These are phyloP conservation scores for Achlya hypogyna DNA, from an alignment of 352 stramenopile species.

Conservation along the genomic window DNA sequence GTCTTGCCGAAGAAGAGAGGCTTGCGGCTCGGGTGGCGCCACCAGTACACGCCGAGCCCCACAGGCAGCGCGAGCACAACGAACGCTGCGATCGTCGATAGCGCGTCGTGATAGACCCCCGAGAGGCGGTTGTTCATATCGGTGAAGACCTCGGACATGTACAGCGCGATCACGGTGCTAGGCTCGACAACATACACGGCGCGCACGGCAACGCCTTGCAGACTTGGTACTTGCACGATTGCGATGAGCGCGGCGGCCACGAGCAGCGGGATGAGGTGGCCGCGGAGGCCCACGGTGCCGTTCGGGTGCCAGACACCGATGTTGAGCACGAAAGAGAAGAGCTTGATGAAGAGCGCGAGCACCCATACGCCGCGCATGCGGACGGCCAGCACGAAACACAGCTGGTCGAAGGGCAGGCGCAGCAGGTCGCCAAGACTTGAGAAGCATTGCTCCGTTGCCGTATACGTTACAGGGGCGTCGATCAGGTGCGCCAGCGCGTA, in stretches of 20 bases:
- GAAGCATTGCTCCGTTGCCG: constrained; percentile 28
- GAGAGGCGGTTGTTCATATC: neutral
- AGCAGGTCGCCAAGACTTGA: constrained; percentile 26
- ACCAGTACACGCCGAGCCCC: neutral
- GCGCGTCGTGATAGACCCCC: neutral
- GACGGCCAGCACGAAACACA: constrained; percentile 23
- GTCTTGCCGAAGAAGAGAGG: constrained; percentile 17
- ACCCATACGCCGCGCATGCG: constrained; percentile 47
- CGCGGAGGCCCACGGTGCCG: constrained; percentile 19
- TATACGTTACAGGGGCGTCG: constrained; percentile 34
- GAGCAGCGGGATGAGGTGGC: neutral
- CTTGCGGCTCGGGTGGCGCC: neutral
- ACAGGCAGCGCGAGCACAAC: neutral
- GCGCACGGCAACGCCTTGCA: neutral
- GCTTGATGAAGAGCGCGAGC: constrained; percentile 28
- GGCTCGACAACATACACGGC: constrained; percentile 1
- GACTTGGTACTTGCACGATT: neutral
- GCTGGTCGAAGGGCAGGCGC: neutral
- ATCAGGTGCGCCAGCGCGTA: constrained; percentile 40
- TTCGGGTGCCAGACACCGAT: constrained; percentile 1
- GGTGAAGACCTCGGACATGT: constrained; percentile 4
- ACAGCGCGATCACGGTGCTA: constrained; percentile 6
- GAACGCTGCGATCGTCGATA: neutral
- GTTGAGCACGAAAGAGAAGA: constrained; percentile 21
- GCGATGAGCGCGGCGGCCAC: constrained; percentile 5